phyloP scores from a whole-genome alignment of 495 filamentous ascomycete genomes.

The Cercophora sp. region DNA sequence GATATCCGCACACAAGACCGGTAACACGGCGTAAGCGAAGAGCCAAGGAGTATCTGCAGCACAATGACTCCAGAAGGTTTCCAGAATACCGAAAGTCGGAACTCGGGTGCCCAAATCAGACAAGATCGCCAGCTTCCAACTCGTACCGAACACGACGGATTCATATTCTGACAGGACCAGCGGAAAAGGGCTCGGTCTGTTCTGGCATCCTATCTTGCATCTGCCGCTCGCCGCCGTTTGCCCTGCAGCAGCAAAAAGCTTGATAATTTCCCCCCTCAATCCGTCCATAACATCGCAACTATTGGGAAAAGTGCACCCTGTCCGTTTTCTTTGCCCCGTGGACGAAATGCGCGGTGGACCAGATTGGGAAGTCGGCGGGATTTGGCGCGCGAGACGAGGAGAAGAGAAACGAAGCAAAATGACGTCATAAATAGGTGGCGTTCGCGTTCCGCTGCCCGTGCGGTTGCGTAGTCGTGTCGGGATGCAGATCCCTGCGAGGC shows the following conservation, averaged over 20 bases:
- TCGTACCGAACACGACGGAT: conserved; percentile 2
- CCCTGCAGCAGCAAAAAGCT: not conserved
- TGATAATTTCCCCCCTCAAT: not conserved
- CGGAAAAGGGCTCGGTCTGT: not conserved
- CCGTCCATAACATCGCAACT: too few relatives aligned
- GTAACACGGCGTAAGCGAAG: conserved; percentile 10
- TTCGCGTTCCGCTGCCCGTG: conserved; percentile 9
- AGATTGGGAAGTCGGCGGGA: not conserved
- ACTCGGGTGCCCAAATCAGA: conserved; percentile 3
- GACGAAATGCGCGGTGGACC: not conserved
- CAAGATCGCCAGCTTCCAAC: not conserved
- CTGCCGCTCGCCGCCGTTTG: not conserved
- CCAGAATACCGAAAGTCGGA: conserved; percentile 3
- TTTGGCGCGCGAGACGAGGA: not conserved
- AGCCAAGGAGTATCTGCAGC: not conserved
- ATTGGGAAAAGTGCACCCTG: not conserved
- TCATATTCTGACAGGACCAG: not conserved
- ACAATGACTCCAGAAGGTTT: conserved; percentile 1
- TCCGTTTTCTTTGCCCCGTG: not conserved
- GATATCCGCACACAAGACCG: too few relatives aligned
- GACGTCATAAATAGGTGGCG: conserved; percentile 14
- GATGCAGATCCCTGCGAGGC: conserved; percentile 16
- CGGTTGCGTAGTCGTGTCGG: not conserved
- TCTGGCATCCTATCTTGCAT: not conserved
- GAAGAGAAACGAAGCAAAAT: not conserved